These are phyloP conservation scores for Rhodofomes roseus DNA, from an alignment of 1,284 basidiomycete genomes.

Conservation along the genomic window DNA sequence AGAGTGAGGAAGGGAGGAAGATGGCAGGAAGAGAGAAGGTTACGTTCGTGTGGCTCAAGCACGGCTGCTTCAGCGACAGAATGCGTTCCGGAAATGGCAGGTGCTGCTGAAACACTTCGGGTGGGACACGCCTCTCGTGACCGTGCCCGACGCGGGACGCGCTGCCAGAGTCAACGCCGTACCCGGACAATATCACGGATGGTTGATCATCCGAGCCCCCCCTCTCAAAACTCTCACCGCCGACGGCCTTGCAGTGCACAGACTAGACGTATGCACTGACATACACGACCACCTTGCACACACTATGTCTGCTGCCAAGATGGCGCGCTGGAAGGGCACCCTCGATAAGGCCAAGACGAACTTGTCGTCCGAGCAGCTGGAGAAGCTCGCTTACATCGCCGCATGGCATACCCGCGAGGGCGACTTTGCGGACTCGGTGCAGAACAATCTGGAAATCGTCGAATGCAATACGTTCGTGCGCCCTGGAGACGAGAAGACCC, in stretches of 20 bases:
- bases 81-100: slow-evolving; percentile 11
- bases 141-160: background rate
- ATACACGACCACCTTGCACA: too few species aligned
- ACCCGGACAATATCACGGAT: background rate
- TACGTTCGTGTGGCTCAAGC: background rate
- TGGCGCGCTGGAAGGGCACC: background rate
- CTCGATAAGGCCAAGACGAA: slow-evolving; percentile 11
- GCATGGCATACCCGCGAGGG: background rate
- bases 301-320: background rate
- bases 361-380: slow-evolving; percentile 10
- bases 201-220: background rate
- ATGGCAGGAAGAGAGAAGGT: background rate
- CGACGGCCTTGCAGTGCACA: too few species aligned
- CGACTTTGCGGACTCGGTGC: slow-evolving; percentile 10
- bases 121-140: background rate
- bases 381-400: slow-evolving; percentile 9
- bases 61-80: background rate
- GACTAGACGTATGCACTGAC: background rate
- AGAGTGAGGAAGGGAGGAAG: background rate
- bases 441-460: slow-evolving; percentile 9
- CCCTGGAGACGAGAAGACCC: slow-evolving; percentile 15
- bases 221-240: too few species aligned
- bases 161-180: background rate
- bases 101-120: background rate
- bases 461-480: slow-evolving; percentile 12